Conservation (phyloP, 2,329 filamentous ascomycete species). For the Aspergillus sp. region DNA sequence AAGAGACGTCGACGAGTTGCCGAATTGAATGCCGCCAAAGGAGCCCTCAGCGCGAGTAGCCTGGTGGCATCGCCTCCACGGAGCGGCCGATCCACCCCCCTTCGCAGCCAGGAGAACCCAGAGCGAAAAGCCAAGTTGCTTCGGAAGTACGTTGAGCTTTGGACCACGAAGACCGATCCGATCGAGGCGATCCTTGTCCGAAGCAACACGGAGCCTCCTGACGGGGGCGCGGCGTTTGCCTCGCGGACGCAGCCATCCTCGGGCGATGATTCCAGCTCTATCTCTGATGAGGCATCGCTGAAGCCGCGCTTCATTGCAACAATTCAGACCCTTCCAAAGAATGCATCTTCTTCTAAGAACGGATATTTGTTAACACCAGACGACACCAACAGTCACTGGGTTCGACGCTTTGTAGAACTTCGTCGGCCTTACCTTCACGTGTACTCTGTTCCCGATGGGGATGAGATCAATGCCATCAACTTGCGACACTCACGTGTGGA, state of each 20-base stretch:
- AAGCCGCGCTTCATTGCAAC: constrained; percentile 70
- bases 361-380: constrained; percentile 86
- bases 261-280: constrained; percentile 27
- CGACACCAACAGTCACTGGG: constrained; percentile 74
- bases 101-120: constrained; percentile 34
- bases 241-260: constrained; percentile 21
- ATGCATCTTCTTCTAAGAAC: constrained; percentile 75
- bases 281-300: constrained; percentile 35
- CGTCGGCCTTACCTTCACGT: constrained; percentile 89
- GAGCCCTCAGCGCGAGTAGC: constrained; percentile 42
- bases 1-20: constrained; percentile 72
- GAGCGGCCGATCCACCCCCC: constrained; percentile 37
- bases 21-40: constrained; percentile 70
- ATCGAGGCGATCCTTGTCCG: constrained; percentile 46
- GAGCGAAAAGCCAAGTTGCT: constrained; percentile 40
- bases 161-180: constrained; percentile 41
- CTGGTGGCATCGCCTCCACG: constrained; percentile 36
- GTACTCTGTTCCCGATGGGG: constrained; percentile 79
- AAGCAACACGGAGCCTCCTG: constrained; percentile 45
- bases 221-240: constrained; percentile 34
- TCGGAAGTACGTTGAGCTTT: constrained; percentile 43
- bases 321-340: constrained; percentile 77
- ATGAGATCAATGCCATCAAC: constrained; percentile 87
- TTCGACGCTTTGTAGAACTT: constrained; percentile 89
- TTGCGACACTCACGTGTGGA: constrained; percentile 88